Percentiles rank a stretch among this genome's conserved stretches.
These are phyloP conservation scores for Trichomonas gallinae DNA, from an alignment of 208 protist genomes.

Conservation along the genomic window DNA sequence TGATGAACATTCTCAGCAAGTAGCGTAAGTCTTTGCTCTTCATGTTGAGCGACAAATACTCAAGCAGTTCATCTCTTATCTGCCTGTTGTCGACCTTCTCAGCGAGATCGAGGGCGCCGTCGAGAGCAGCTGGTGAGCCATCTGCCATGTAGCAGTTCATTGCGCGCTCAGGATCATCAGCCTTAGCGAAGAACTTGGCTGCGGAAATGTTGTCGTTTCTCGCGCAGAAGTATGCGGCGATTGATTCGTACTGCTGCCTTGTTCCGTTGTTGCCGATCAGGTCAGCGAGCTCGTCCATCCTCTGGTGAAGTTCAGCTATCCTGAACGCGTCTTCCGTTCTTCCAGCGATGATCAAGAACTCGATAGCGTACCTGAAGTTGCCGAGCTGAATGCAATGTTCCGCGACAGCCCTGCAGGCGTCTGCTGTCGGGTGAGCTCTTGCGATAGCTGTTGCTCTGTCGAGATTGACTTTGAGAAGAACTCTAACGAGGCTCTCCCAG, in stretches of 20 bases:
- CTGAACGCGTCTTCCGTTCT: background rate
- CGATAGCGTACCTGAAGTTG: background rate
- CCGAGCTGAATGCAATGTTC: background rate
- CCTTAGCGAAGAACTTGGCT: background rate
- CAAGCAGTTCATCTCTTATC: background rate
- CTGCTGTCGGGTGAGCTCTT: background rate
- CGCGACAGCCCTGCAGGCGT: background rate
- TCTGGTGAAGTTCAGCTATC: background rate
- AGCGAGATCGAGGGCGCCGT: background rate
- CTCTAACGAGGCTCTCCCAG: background rate
- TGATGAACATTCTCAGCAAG: slow-evolving; percentile 1
- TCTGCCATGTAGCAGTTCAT: slow-evolving; percentile 4
- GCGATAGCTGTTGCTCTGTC: background rate
- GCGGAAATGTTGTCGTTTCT: background rate
- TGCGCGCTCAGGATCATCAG: background rate
- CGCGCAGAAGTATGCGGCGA: background rate
- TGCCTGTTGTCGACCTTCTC: background rate
- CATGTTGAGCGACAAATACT: background rate
- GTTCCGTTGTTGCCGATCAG: background rate
- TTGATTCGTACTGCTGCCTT: background rate
- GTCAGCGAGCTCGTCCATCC: background rate
- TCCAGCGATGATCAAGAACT: background rate
- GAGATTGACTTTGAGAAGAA: background rate
- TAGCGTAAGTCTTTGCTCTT: background rate
- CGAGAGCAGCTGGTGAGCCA: background rate